phyloP scores from a whole-genome alignment of 1,139 yeast species.

The Nakaseomyces bracarensis region DNA sequence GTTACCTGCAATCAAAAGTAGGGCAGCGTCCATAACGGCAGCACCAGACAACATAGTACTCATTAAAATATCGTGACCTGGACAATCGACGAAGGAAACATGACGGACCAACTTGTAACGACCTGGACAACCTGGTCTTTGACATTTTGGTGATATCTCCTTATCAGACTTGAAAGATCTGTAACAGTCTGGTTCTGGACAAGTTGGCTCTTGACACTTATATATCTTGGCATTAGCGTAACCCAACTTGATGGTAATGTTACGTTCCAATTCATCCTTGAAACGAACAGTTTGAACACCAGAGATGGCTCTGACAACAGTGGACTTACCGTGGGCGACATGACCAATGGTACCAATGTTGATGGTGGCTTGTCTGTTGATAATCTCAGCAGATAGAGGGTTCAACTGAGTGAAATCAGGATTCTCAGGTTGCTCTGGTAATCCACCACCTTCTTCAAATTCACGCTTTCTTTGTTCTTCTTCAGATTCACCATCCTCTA shows the following conservation, averaged over 20 bases:
- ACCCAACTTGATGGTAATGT: conserved; percentile 95
- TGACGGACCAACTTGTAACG: conserved; percentile 89
- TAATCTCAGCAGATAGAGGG: conserved; percentile 88
- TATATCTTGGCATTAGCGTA: conserved; percentile 98
- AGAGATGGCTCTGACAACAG: conserved; percentile 97
- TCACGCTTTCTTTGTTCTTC: conserved; percentile 72
- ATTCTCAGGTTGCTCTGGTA: conserved; percentile 89
- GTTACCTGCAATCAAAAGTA: conserved; percentile 91
- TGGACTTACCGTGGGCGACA: conserved; percentile 98
- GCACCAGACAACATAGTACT: conserved; percentile 99
- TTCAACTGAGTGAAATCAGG: conserved; percentile 74
- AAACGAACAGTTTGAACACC: conserved; percentile 99
- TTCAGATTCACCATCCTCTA: conserved; percentile 48
- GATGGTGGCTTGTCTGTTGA: conserved; percentile 97
- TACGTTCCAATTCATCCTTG: conserved; percentile 97
- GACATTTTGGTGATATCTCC: conserved; percentile 89
- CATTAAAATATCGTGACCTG: conserved; percentile 99
- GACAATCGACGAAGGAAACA: conserved; percentile 98
- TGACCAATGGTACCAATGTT: conserved; percentile 99
- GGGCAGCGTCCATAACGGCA: conserved; percentile 99
- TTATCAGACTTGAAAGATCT: conserved; percentile 89
- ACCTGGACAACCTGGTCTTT: conserved; percentile 74
- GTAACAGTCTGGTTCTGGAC: conserved; percentile 95
- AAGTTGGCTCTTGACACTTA: conserved; percentile 76
- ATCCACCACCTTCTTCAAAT: conserved; percentile 96